Conservation (phyloP, 768 basidiomycete genomes). For the Phaeotremella fagi region DNA sequence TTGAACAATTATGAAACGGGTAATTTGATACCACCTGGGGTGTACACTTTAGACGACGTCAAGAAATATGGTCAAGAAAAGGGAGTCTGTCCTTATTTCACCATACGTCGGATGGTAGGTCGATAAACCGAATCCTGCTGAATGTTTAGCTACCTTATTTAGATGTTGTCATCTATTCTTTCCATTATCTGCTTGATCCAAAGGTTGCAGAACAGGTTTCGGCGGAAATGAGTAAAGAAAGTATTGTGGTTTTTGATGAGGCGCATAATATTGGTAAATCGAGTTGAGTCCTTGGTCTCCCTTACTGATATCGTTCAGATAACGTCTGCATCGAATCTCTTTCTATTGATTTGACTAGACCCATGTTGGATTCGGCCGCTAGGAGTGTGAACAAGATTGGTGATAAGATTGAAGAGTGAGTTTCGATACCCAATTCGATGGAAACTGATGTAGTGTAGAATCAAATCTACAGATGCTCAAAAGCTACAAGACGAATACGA, state of each 20-base stretch:
- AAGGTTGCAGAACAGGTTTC: constrained; percentile 99
- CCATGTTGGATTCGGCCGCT: constrained; percentile 92
- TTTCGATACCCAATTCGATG: constrained; percentile 3
- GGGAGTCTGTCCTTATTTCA: constrained; percentile 88
- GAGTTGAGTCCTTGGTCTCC: background rate
- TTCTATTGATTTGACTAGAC: constrained; percentile 92
- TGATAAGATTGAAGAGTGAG: constrained; percentile 92
- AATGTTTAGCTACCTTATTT: constrained; percentile 84
- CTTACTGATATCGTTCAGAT: constrained; percentile 52
- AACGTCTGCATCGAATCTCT: constrained; percentile 99
- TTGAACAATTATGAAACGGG: constrained; percentile 77
- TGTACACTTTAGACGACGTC: constrained; percentile 92
- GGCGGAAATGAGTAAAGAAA: constrained; percentile 93
- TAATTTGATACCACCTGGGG: constrained; percentile 71
- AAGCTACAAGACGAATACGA: constrained; percentile 96
- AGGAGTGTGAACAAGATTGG: constrained; percentile 78
- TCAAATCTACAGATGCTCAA: constrained; percentile 85
- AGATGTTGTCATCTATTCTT: constrained; percentile 96
- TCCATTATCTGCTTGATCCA: constrained; percentile 96
- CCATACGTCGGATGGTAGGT: constrained; percentile 86
- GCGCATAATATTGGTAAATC: constrained; percentile 92
- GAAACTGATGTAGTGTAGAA: constrained; percentile 53
- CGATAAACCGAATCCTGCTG: no score
- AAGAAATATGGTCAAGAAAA: constrained; percentile 81
- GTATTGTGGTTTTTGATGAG: constrained; percentile 98